Evolutionary conservation across 371 early-diverging fungal genomes (phyloP), one percentile per base, ranked within the genome.

Genomic region (Syncephalastrum racemosum): DNA sequence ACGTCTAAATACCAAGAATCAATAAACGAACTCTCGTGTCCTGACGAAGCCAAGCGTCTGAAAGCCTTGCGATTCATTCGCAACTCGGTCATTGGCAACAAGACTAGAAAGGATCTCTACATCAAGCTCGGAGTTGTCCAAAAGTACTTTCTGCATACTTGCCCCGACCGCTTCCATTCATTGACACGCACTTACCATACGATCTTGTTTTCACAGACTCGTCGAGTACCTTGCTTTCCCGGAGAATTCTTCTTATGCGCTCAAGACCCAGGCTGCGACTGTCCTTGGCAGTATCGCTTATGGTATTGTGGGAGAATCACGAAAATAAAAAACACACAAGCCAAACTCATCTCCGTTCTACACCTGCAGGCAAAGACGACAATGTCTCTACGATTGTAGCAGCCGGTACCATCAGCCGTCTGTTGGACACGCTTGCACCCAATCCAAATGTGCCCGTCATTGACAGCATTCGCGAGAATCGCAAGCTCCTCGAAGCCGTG

Each of bases 81-180:
- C 67, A 94, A 94, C 62, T 75, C 84, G 40, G 84, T 92, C 59
- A 94, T 94, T 67, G 94, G 94, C 52, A 92, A 92, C 62, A 81
- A 78, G 57, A 89, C 90, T 4, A 91, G 91, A 64, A 94, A 94
- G 70, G 86, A 84, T 55, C 74, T 88, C 14, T 94, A 89, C 57
- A 80, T 87, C 51, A 68, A 79, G 31, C 73, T 87, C 15, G 87
- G 86, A 36, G 77, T 90, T 25, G 77, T 89, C 48, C 76, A 88
- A 46, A 83, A 84, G 90, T 90, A 76, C 22, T 54, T 40, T n/a
- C 6, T 50, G 36, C 14, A 40, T 40, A 13, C 54, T 18, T 18
- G 36, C 12, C 50, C 23, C 23, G 18, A 25, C 36, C 20, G 3
- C 2, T 46, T 25, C 31, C 19, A 3, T 53, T 31, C 24, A 31